Base-by-base conservation (phyloP, 805 yeast genomes). In the Candida piceae region DNA sequence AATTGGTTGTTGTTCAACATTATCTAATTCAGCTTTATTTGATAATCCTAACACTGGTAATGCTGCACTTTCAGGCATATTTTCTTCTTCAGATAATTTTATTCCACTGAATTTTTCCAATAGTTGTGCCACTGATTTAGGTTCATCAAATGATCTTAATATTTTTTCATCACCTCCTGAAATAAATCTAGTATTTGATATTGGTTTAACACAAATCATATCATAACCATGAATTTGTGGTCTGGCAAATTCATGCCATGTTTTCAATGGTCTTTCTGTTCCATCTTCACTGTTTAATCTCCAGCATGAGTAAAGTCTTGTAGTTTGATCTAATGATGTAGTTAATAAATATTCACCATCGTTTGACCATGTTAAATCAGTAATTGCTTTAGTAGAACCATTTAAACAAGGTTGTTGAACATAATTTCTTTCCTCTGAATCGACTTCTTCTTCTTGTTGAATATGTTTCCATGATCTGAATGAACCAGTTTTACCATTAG, bases 221-320 rank as follows among this genome's bases (percentile, higher is more conserved):
- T 93, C 97, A 56, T 87, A 93, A 7, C 99, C 99, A 59, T 93
- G 99, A 45, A 93, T 93, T 60, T 93, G 99, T 0, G 98, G 97
- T 49, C 99, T 74, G 2, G 96, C 86, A 59, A 93, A 81, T 58
- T 93, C 99, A 55, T 81, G 82, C 95, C 96, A 88, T 1, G 80
- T 67, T 7, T 46, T 40, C 3, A 20, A n/a, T 10, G 22, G 9
- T 32, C 69, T 59, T 13, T 36, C 39, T 16, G 53, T 39, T 2
- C 63, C 67, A 41, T 59, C 61, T 10, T 42, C 40, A 6, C 47
- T 42, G 10, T 49, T 39, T 24, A 63, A 55, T 7, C 35, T 43
- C 85, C 87, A 83, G 19, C 72, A 75, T 0, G 95, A 79, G 60
- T 72, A 82, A 17, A 93, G 57, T 50, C 98, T 71, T 0, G 97